Base-by-base conservation (phyloP, 768 basidiomycete species). In the Pilatotrama ljubarskyi region DNA sequence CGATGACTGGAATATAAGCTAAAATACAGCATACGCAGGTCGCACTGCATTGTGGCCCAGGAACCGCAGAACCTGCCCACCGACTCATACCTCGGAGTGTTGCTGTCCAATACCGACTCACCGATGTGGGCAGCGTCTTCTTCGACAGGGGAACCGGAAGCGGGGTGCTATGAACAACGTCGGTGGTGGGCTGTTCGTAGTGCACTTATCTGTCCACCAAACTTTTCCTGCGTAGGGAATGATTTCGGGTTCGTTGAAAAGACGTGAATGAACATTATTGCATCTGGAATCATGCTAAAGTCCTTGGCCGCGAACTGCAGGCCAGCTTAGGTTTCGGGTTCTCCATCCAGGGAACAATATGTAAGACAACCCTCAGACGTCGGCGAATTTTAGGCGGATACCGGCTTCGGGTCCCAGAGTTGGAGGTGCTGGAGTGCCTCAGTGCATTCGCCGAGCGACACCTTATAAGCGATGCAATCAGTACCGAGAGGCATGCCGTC, bases 131-230 rank as follows among this genome's bases (percentile, higher is more conserved):
- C 2, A 82, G 83, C 2, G 73, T 82, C 0, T 92, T 86, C 74
- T 93, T 93, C 67, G 82, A 86, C 58, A 82, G 85, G 60, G 91
- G 91, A 4, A 92, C 84, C 14, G 83, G 84, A 14, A 78, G 78
- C 32, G 85, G 82, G 0, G 83, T 92, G 5, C 72, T 91, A 41
- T 90, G 70, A 68, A 40, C 48, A 10, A 32, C 35, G 20, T 8
- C 17, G 20, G n/a, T 1, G 15, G 9, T 29, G 17, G 25, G 15
- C 17, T n/a, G n/a, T 10, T 32, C 29, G 29, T 10, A 32, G 29
- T 32, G 29, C 29, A 10, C 10, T 32, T 32, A 4, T 10, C 29
- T 10, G 29, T 32, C 29, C 29, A 32, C 10, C 29, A 32, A 32
- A 32, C 29, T 10, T 32, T 5, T 32, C 29, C 29, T 10, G 29